phyloP scores from a whole-genome alignment of 805 yeast species.

The Zygosaccharomyces gambellarensis region DNA sequence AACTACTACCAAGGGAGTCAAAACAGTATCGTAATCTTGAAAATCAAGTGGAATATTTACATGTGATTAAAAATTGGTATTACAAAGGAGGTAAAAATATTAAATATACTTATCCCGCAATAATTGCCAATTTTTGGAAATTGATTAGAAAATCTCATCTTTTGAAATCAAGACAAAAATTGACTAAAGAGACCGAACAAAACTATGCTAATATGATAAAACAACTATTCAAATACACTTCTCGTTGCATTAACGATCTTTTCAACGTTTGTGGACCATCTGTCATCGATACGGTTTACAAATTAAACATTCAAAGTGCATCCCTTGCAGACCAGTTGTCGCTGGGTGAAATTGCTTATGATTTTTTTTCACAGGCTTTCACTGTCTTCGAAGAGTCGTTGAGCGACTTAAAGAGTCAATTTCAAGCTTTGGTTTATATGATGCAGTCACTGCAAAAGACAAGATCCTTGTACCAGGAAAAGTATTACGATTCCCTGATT shows the following conservation, averaged over 20 bases:
- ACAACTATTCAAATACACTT: slow-evolving; percentile 66
- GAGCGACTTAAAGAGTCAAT: slow-evolving; percentile 50
- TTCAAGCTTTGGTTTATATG: slow-evolving; percentile 47
- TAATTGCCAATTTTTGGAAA: slow-evolving; percentile 57
- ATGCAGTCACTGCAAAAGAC: slow-evolving; percentile 50
- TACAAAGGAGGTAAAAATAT: slow-evolving; percentile 47
- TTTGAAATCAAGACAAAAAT: slow-evolving; percentile 20
- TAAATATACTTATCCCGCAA: slow-evolving; percentile 68
- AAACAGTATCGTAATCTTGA: slow-evolving; percentile 17
- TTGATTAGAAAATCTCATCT: slow-evolving; percentile 48
- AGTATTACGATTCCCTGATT: slow-evolving; percentile 65
- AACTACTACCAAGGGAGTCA: slow-evolving; percentile 14
- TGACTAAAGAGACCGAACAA: slow-evolving; percentile 21
- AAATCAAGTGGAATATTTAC: slow-evolving; percentile 38
- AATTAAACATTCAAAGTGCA: slow-evolving; percentile 61
- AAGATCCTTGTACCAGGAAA: slow-evolving; percentile 42
- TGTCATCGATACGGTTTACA: slow-evolving; percentile 34
- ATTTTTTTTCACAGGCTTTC: slow-evolving; percentile 83
- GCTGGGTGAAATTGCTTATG: slow-evolving; percentile 72
- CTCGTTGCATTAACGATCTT: slow-evolving; percentile 66
- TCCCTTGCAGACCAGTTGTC: slow-evolving; percentile 72
- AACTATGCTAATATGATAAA: slow-evolving; percentile 33
- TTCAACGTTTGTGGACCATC: slow-evolving; percentile 32
- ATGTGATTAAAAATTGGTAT: slow-evolving; percentile 24
- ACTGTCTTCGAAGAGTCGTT: slow-evolving; percentile 70